Conservation (phyloP, 1,139 yeast species). For the Groenewaldozyma auringiensis region DNA sequence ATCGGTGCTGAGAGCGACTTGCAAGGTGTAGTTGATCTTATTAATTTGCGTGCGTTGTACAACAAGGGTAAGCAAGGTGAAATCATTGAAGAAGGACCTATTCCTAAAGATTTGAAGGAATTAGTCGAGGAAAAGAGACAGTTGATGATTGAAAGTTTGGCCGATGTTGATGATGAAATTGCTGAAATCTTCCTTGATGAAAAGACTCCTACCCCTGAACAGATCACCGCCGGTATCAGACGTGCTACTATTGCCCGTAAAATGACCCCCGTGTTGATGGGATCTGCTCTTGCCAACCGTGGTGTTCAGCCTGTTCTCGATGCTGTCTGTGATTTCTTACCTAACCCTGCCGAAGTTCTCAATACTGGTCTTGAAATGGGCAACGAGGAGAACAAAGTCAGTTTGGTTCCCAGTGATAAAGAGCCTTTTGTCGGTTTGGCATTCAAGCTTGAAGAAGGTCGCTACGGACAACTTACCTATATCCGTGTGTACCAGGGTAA, state of each 20-base stretch:
- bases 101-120: slow-evolving; percentile 69
- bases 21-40: slow-evolving; percentile 84
- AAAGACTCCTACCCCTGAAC: slow-evolving; percentile 73
- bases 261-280: slow-evolving; percentile 98
- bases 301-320: slow-evolving; percentile 94
- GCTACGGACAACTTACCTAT: slow-evolving; percentile 94
- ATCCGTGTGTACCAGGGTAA: slow-evolving; percentile 96
- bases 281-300: slow-evolving; percentile 92
- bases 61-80: slow-evolving; percentile 95
- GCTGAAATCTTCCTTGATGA: slow-evolving; percentile 92
- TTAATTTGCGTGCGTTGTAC: slow-evolving; percentile 77
- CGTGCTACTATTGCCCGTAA: slow-evolving; percentile 94
- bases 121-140: slow-evolving; percentile 80
- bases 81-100: slow-evolving; percentile 47
- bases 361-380: slow-evolving; percentile 81
- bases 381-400: slow-evolving; percentile 62
- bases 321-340: slow-evolving; percentile 92
- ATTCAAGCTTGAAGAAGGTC: slow-evolving; percentile 96
- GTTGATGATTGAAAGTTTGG: slow-evolving; percentile 80
- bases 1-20: slow-evolving; percentile 85
- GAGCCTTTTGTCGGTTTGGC: slow-evolving; percentile 94
- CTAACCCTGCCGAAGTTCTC: slow-evolving; percentile 87
- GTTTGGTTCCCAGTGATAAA: slow-evolving; percentile 62
- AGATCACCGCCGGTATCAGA: slow-evolving; percentile 82
- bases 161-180: slow-evolving; percentile 96